phyloP scores from a whole-genome alignment of 805 yeast genomes.

The Kuraishia molischiana region DNA sequence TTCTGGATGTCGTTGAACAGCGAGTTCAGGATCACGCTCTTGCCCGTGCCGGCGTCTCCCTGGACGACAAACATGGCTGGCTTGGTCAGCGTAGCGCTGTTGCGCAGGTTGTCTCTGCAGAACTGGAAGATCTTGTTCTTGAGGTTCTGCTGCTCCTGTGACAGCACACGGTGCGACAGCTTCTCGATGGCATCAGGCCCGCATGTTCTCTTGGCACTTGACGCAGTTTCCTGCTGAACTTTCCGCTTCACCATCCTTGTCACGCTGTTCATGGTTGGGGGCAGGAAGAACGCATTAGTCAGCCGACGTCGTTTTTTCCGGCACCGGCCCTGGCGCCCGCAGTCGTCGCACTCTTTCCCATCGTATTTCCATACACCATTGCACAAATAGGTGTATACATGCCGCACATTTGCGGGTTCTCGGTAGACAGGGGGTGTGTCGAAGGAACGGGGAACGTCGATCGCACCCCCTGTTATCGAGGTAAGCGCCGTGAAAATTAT shows the following conservation, averaged over 20 bases:
- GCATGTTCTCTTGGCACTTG: not conserved
- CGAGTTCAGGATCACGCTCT: constrained; percentile 31
- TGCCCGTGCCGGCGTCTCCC: constrained; percentile 42
- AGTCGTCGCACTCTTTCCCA: no score
- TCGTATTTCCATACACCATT: no score
- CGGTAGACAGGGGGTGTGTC: no score
- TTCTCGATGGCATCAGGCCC: constrained; percentile 21
- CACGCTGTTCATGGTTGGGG: no score
- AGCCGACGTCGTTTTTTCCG: no score
- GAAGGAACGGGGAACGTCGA: no score
- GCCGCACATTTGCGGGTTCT: no score
- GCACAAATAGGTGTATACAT: no score
- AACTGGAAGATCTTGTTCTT: constrained; percentile 20
- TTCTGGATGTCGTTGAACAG: constrained; percentile 32
- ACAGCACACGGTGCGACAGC: constrained; percentile 23
- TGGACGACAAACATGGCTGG: constrained; percentile 23
- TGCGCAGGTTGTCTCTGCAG: constrained; percentile 13
- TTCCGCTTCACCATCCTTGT: not conserved
- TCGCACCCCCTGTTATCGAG: no score
- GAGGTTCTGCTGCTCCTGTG: constrained; percentile 25
- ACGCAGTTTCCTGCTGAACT: not conserved
- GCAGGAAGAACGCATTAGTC: no score
- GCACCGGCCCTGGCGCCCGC: no score
- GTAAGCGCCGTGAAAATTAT: no score
- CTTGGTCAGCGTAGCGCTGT: not conserved